Evolutionary conservation across 768 basidiomycete genomes (phyloP), one percentile per base, ranked within the genome.

Genomic region (Lentinus tigrinus): DNA sequence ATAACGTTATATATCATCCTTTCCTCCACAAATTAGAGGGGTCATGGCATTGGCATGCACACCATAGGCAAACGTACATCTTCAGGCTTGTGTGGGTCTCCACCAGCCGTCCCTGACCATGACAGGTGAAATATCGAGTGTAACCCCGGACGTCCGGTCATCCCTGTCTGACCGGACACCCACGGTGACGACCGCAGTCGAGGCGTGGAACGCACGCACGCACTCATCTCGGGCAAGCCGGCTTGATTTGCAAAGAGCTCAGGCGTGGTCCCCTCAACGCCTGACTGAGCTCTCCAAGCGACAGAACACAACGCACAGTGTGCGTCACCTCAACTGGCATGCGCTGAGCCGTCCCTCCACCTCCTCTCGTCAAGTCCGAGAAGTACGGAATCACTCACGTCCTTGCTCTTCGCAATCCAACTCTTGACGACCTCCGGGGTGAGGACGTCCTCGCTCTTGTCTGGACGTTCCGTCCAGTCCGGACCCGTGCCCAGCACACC

Each of bases 341-440:
- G 19, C 39, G 16, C 13, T 40, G 6, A 4, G 5, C 16, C 13
- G 16, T 16, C 49, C 13, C 19, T 17, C 16, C 13, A 7, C 23
- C 43, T 19, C n/a, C 19, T 11, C 31, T 17, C n/a, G 4, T 6
- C 42, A 26, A 26, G 23, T 31, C 39, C 27, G 39, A 50, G 16
- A 16, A 31, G 39, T 36, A 27, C 56, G 50, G 54, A 56, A 28
- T 26, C 14, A 70, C 83, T 69, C 52, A 93, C 93, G 80, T 94
- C 85, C 77, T 93, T 94, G 74, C 84, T 87, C 77, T 88, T 93
- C 58, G 86, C 85, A 17, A 96, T 83, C 95, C 95, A 98, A 10
- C 73, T 72, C 67, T 82, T 86, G 62, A 98, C 87, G 43, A 90
- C 78, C 31, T 95, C 91, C 0, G 89, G 85, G 0, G 92, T 91